Base-by-base conservation (phyloP, 148 eudicot species). In the Rhododendron vialii region DNA sequence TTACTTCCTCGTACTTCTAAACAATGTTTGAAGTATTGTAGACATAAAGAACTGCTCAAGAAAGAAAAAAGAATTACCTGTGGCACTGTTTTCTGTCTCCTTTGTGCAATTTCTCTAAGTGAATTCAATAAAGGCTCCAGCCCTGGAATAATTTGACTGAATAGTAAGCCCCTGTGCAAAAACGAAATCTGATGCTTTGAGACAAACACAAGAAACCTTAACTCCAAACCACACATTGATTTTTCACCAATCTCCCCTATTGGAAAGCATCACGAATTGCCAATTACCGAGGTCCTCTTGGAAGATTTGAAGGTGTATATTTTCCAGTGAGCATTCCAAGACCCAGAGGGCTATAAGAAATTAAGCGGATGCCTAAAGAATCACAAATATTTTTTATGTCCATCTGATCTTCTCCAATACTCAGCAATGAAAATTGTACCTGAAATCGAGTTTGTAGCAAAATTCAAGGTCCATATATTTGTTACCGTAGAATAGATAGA, bases 271-370 rank as follows among this genome's bases (percentile, higher is more conserved):
- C 20, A 18, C 65, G 78, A 9, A 43, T 45, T 17, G 22, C 79
- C 26, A 75, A 22, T 30, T 92, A 94, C 99, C 98, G 87, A 63
- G 98, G 99, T 38, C 99, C 99, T 81, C 84, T 89, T 63, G 99
- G 98, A 83, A 95, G 92, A 63, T 88, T 92, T 63, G 96, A 88
- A 86, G 91, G 85, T 28, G 92, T 90, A 87, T 96, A 95, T 91
- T 96, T 96, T 51, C 99, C 98, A 5, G 99, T 96, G 75, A 96
- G 96, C 99, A 96, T 96, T 71, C 99, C 99, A 85, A 96, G 96
- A 18, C 98, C 98, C 53, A 96, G 89, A 81, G 99, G 98, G 86
- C 99, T 95, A 88, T 95, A 96, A 14, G 98, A 91, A 69, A 95
- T 96, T 36, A 96, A 87, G 59, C 92, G 91, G 51, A 96, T 88